These are phyloP conservation scores for Trichoderma hamatum DNA, from an alignment of 2,329 filamentous ascomycete species.

Conservation along the genomic window DNA sequence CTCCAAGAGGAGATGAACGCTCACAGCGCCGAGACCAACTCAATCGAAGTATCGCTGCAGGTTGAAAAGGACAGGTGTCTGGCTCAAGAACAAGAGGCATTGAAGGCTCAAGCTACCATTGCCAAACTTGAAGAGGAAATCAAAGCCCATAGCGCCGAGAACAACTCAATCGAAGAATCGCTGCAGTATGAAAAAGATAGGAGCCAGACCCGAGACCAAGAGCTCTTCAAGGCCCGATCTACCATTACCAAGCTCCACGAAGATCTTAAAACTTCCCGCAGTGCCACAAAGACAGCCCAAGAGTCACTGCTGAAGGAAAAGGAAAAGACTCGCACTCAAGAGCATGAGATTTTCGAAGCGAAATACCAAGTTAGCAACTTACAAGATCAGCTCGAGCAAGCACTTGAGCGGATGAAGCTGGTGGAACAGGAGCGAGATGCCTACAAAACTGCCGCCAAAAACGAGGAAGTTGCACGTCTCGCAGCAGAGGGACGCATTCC, in stretches of 20 bases:
- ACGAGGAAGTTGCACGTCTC: conserved; percentile 72
- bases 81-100: conserved; percentile 69
- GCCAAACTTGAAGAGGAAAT: conserved; percentile 74
- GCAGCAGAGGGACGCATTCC: conserved; percentile 72
- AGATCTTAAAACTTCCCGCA: conserved; percentile 66
- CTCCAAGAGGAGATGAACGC: conserved; percentile 72
- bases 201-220: conserved; percentile 45
- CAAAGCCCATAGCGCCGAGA: conserved; percentile 59
- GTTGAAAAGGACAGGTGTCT: conserved; percentile 65
- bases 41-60: conserved; percentile 65
- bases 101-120: conserved; percentile 69
- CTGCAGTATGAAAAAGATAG: conserved; percentile 11
- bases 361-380: conserved; percentile 66
- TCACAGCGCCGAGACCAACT: conserved; percentile 53
- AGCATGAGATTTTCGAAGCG: conserved; percentile 70
- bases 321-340: conserved; percentile 61
- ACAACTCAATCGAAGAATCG: conserved; percentile 67
- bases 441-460: conserved; percentile 70
- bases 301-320: conserved; percentile 65
- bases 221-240: conserved; percentile 75
- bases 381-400: conserved; percentile 68
- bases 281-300: conserved; percentile 57
- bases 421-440: conserved; percentile 76
- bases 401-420: conserved; percentile 64
- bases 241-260: conserved; percentile 70